Conservation (phyloP, 495 filamentous ascomycete genomes). For the Xanthoparmelia taractica region DNA sequence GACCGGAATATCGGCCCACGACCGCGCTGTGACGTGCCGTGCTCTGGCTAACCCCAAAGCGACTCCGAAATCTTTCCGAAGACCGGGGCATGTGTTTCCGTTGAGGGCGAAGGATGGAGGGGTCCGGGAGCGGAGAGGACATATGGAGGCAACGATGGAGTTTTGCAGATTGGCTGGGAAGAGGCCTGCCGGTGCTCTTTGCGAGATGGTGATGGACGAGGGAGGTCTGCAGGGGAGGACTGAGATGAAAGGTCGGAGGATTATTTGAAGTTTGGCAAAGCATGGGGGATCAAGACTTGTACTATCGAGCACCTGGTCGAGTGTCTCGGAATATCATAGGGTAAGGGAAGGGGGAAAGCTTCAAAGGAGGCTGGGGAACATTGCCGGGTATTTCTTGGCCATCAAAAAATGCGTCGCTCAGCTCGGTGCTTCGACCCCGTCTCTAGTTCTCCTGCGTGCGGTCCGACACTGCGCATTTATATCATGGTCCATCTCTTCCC, state of each 20-base stretch:
- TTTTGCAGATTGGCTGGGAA: constrained; percentile 77
- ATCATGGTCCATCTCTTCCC: background rate
- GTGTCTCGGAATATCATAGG: too few relatives aligned
- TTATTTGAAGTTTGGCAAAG: constrained; percentile 85
- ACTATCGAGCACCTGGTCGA: constrained; percentile 86
- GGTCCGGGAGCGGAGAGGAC: constrained; percentile 67
- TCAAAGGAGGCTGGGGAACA: too few relatives aligned
- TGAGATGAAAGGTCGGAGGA: constrained; percentile 59
- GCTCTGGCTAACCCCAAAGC: constrained; percentile 62
- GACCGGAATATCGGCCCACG: constrained; percentile 85
- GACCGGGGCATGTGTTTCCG: constrained; percentile 88
- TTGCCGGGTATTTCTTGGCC: too few relatives aligned
- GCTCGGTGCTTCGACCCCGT: constrained; percentile 1
- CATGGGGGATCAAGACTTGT: constrained; percentile 85
- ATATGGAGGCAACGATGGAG: constrained; percentile 88
- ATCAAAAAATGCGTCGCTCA: background rate
- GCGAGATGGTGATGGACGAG: constrained; percentile 77
- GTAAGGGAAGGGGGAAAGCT: too few relatives aligned
- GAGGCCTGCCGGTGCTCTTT: constrained; percentile 69
- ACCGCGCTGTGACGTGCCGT: constrained; percentile 74
- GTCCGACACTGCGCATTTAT: background rate
- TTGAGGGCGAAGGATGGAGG: constrained; percentile 73
- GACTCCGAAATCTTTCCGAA: constrained; percentile 54
- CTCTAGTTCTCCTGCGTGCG: background rate
- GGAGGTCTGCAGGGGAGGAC: constrained; percentile 52